Evolutionary conservation across 2,329 filamentous ascomycete species (phyloP).

Genomic region (Claviceps monticola): DNA sequence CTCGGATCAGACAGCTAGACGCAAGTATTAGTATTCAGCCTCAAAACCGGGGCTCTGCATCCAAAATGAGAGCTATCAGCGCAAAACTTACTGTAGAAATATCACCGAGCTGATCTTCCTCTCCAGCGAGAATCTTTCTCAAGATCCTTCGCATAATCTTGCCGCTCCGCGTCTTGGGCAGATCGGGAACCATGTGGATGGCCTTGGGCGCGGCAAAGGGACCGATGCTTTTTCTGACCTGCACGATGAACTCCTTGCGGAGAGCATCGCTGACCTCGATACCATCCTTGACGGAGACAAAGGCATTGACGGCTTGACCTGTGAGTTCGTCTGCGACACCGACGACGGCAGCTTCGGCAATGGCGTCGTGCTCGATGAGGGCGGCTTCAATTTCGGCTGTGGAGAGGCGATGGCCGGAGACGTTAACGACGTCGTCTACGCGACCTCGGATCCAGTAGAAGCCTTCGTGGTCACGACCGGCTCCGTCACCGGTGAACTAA

Average conservation of each 20-base stretch:
- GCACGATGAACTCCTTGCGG: constrained; percentile 84
- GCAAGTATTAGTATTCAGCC: background rate
- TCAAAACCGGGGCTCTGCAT: background rate
- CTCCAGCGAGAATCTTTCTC: constrained; percentile 91
- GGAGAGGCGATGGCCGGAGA: constrained; percentile 87
- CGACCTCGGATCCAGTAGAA: constrained; percentile 99
- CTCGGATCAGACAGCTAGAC: constrained; percentile 71
- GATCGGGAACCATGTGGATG: constrained; percentile 78
- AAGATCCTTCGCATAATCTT: constrained; percentile 99
- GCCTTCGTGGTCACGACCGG: constrained; percentile 89
- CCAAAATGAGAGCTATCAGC: too few species aligned
- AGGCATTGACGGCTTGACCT: constrained; percentile 93
- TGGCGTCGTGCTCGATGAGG: constrained; percentile 76
- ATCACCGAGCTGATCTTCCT: constrained; percentile 94
- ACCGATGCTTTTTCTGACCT: constrained; percentile 94
- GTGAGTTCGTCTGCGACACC: constrained; percentile 88
- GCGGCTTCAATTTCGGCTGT: constrained; percentile 97
- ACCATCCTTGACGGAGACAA: constrained; percentile 82
- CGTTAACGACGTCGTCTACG: constrained; percentile 97
- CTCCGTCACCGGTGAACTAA: constrained; percentile 84
- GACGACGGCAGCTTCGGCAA: constrained; percentile 91
- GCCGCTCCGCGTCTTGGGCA: constrained; percentile 92
- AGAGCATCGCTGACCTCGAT: constrained; percentile 64
- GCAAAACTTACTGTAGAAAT: constrained; percentile 60
- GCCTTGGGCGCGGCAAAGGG: constrained; percentile 95